Evolutionary conservation across 2,329 filamentous ascomycete genomes (phyloP), one percentile per base, ranked within the genome.

Genomic region (Xylariaceae sp.): DNA sequence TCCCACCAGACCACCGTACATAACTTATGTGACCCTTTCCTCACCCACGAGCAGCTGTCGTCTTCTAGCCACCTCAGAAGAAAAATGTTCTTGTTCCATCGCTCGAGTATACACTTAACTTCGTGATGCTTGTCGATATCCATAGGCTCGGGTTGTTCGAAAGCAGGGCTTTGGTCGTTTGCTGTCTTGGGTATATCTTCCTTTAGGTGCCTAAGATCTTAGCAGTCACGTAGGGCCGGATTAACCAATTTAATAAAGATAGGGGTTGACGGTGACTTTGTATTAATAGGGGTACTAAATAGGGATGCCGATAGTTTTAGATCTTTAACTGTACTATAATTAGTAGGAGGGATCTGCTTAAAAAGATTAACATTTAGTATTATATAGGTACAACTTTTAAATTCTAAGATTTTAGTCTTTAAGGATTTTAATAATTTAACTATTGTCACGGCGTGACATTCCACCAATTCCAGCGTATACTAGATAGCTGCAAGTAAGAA

Each of bases 31-130:
- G 19, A 38, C 28, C 36, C 36, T 38, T 32, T 14, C 21, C n/a
- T n/a, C n/a, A 38, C 21, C 21, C 11, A 38, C 18, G 9, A 38
- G 32, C 13, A 38, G 28, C 29, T 38, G 26, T 14, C 19, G 13
- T 38, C 13, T 38, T 38, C 13, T 36, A 21, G n/a, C 15, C 14
- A 34, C 30, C 13, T 29, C 18, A 40, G 31, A 13, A 40, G 13
- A 11, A 34, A 40, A 40, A 40, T 13, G 35, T 38, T 38, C 27
- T 38, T 38, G 12, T 38, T 38, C 15, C 19, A 31, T 3, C 35
- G 35, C 14, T 38, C 15, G 28, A 38, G 19, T 31, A 38, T 31
- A 38, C 18, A 31, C 31, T 38, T 15, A 31, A 38, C 17, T 31
- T 12, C 28, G 13, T 38, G 13, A 31, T 38, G 19, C 32, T 31